These are phyloP conservation scores for Citrullus mucosospermus DNA, from an alignment of 306 rosid genomes.

Conservation along the genomic window DNA sequence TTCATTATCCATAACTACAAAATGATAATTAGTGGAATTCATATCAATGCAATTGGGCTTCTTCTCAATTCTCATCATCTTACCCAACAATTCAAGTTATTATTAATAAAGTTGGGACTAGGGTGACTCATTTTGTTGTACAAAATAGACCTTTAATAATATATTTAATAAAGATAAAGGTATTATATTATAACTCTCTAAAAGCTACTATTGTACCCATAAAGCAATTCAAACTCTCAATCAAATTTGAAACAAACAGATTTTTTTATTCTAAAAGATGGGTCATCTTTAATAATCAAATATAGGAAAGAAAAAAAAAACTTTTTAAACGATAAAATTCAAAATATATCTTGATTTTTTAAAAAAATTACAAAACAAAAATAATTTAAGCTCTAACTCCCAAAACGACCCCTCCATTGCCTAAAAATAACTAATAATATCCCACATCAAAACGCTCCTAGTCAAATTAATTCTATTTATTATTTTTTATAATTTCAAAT, in stretches of 20 bases:
- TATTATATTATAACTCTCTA: no score
- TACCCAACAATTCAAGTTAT: no score
- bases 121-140: no score
- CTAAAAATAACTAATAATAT: no score
- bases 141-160: no score
- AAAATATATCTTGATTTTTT: not conserved
- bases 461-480: not conserved
- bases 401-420: not conserved
- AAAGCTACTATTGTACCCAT: not conserved
- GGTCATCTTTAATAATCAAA: not conserved
- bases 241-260: not conserved
- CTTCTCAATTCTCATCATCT: no score
- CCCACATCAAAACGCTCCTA: no score
- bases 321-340: not conserved
- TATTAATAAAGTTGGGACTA: no score
- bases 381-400: not conserved
- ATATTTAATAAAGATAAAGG: no score
- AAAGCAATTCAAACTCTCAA: not conserved
- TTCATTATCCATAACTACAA: no score
- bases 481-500: not conserved
- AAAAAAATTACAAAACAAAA: not conserved
- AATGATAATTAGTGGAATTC: no score
- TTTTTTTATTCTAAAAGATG: not conserved
- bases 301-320: not conserved
- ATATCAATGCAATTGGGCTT: no score